Base-by-base conservation (phyloP, 148 eudicot genomes). In the Gaultheria prostrata region DNA sequence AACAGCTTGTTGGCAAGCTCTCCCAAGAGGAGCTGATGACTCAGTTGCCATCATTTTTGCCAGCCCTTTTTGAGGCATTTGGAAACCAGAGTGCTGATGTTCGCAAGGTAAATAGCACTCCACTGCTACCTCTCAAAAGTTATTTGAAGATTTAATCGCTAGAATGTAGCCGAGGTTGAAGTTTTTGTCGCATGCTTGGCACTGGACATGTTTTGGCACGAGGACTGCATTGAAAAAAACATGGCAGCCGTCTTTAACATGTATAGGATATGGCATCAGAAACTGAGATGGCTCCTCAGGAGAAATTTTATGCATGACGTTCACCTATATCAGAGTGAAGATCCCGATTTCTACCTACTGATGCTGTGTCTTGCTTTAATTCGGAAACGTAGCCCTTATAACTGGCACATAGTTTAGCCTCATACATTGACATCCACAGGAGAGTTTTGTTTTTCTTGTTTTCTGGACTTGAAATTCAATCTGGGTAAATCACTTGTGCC, bases 31-130 rank as follows among this genome's bases (percentile, higher is more conserved):
- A 97, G 83, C 71, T 97, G 87, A 91, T 88, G 92, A 84, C 90
- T 71, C 98, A 94, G 85, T 84, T 97, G 82, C 93, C 97, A 26
- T 92, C 99, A 43, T 97, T 97, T 87, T 88, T 97, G 89, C 99
- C 98, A 46, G 92, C 97, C 53, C 93, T 97, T 70, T 94, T 97
- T 88, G 99, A 94, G 83, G 99, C 99, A 82, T 97, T 97, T 88
- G 95, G 98, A 26, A 97, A 86, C 93, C 98, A 91, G 85, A 97
- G 98, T 87, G 97, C 98, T 48, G 99, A 97, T 86, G 97, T 97
- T 80, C 99, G 99, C 83, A 97, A 97, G 99, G 99, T 96, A 88
- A 81, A 61, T 67, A 28, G 77, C 43, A 39, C 43, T 4, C 6
- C 20, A 48, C 54, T 48, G 13, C 78, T 76, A 9, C 2, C 56